These are phyloP conservation scores for Daldinia sp. DNA, from an alignment of 2,329 filamentous ascomycete species.

Conservation along the genomic window DNA sequence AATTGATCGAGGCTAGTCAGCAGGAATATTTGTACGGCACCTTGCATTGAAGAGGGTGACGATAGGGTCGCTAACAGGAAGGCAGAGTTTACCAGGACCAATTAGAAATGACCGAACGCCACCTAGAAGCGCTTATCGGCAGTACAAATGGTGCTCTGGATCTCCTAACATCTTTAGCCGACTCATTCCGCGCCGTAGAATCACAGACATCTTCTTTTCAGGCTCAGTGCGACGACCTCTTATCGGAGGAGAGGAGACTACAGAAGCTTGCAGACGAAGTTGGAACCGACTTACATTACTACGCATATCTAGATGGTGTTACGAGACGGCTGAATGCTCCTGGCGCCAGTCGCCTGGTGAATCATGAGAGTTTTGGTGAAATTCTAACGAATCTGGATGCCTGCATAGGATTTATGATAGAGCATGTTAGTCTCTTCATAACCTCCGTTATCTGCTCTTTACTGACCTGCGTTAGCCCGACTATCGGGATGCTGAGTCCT, in stretches of 20 bases:
- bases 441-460: background rate
- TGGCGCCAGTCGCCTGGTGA: constrained; percentile 86
- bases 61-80: constrained; percentile 47
- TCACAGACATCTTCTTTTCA: constrained; percentile 93
- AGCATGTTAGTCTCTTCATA: constrained; percentile 71
- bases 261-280: constrained; percentile 85
- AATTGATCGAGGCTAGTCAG: constrained; percentile 84
- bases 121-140: constrained; percentile 81
- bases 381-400: constrained; percentile 89
- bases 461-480: constrained; percentile 66
- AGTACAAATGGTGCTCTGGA: constrained; percentile 82
- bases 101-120: constrained; percentile 81
- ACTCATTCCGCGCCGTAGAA: constrained; percentile 89
- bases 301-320: constrained; percentile 91
- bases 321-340: constrained; percentile 92
- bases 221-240: constrained; percentile 87
- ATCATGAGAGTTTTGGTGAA: constrained; percentile 85
- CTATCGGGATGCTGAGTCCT: constrained; percentile 89
- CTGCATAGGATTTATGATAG: constrained; percentile 92
- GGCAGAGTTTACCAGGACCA: constrained; percentile 81
- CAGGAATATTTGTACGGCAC: constrained; percentile 80
- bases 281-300: constrained; percentile 91
- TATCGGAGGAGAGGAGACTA: constrained; percentile 84
- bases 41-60: background rate
- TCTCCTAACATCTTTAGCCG: constrained; percentile 81